Evolutionary conservation across 805 yeast genomes (phyloP), one percentile per base, ranked within the genome.

Genomic region (Cyberlindnera suaveolens): DNA sequence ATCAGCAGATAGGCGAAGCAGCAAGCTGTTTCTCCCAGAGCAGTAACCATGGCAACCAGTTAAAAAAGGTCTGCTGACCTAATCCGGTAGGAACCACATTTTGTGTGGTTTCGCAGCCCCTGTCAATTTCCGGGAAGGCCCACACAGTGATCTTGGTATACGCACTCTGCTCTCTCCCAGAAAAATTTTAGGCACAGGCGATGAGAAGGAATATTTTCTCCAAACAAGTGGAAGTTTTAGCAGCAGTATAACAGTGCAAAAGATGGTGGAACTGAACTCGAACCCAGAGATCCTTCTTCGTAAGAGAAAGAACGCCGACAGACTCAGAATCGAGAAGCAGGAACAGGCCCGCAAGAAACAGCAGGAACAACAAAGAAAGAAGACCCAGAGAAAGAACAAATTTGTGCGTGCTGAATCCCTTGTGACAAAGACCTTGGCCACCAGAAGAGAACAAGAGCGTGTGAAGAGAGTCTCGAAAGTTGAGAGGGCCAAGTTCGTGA

Each of bases 271-370:
- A 40, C 66, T 79, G 41, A 78, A 82, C 60, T 72, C 83, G 20
- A 83, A 81, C 58, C 91, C 93, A 32, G 93, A 85, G 62, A 72
- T 85, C 43, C 76, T 85, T 53, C 72, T 85, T 49, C 78, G 80
- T 58, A 85, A 85, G 69, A 78, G 95, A 66, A 85, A 84, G 68
- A 77, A 82, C 58, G 84, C 82, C 46, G 91, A 85, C 61, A 71
- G 83, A 62, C 69, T 80, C 52, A 75, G 89, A 61, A 54, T 84
- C 42, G 85, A 81, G 61, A 85, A 82, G 58, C 91, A 83, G 62
- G 85, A 81, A 50, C 72, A 72, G 43, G 80, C 81, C 14, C 71
- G 71, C 49, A 65, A 69, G 54, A 77, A 74, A 61, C 68, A 66
- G 35, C 71, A 70, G 42, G 71, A 67, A 39, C 70, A 67, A 49